Conservation (phyloP, 208 protist species). For the Crithidia bombi region DNA sequence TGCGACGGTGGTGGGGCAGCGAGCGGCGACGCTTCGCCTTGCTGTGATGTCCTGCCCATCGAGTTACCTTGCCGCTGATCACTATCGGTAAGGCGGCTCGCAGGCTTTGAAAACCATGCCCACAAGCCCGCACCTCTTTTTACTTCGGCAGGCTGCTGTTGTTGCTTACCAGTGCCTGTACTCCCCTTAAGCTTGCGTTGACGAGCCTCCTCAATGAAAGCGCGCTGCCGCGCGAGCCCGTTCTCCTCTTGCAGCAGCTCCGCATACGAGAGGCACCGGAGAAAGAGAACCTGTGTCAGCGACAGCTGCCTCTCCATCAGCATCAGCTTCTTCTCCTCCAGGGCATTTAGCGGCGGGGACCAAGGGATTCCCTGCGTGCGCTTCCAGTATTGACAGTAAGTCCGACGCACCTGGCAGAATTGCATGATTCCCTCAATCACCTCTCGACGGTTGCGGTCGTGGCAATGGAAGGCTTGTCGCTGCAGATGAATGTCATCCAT, state of each 20-base stretch:
- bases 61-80: not conserved
- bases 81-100: not conserved
- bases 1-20: not conserved
- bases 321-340: slow-evolving; percentile 46
- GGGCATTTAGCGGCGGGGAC: slow-evolving; percentile 60
- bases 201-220: slow-evolving; percentile 42
- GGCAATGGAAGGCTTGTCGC: slow-evolving; percentile 12
- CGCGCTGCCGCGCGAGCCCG: slow-evolving; percentile 40
- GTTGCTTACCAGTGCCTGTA: not conserved
- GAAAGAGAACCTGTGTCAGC: slow-evolving; percentile 74
- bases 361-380: slow-evolving; percentile 47
- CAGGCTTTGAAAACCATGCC: slow-evolving; percentile 8
- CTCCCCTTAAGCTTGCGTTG: not conserved
- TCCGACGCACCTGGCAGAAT: slow-evolving; percentile 58
- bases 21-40: not conserved
- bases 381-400: slow-evolving; percentile 77
- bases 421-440: slow-evolving; percentile 51
- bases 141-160: not conserved
- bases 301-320: slow-evolving; percentile 62
- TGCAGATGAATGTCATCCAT: slow-evolving; percentile 34
- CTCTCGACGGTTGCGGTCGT: slow-evolving; percentile 22
- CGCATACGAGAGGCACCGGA: slow-evolving; percentile 72
- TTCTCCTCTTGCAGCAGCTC: slow-evolving; percentile 62
- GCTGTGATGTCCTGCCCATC: not conserved
- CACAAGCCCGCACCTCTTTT: not conserved